Conservation (phyloP, 495 filamentous ascomycete genomes). For the Aspergillus haitiensis region DNA sequence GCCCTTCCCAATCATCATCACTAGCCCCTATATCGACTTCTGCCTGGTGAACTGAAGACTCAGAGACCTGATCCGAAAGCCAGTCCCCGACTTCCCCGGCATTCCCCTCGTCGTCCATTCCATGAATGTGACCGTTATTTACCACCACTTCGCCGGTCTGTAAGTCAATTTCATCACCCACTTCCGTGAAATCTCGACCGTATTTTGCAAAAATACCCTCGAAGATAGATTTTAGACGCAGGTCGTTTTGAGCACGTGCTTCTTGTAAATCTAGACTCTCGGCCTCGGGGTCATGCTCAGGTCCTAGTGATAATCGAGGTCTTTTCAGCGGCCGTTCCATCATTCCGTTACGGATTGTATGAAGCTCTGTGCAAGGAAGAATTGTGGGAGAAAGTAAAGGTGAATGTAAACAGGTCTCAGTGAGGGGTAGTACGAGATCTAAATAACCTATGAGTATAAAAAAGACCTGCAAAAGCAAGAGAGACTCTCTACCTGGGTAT, state of each 20-base stretch:
- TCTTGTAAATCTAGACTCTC: constrained; percentile 51
- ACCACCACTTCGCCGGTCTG: constrained; percentile 76
- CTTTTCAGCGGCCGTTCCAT: constrained; percentile 64
- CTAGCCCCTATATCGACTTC: neutral
- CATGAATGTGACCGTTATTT: constrained; percentile 78
- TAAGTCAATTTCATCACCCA: constrained; percentile 81
- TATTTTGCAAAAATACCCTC: constrained; percentile 90
- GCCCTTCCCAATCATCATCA: constrained; percentile 5
- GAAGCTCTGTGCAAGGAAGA: neutral
- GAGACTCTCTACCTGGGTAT: too few relatives aligned
- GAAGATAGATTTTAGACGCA: constrained; percentile 73
- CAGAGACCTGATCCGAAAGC: constrained; percentile 14
- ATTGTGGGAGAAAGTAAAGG: neutral
- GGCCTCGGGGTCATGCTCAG: constrained; percentile 42
- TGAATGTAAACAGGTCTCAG: neutral
- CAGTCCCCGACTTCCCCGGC: constrained; percentile 31
- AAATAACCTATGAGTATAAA: too few relatives aligned
- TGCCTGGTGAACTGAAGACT: neutral
- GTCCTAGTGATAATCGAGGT: constrained; percentile 46
- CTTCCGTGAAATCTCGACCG: constrained; percentile 71
- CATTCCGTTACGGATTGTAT: neutral
- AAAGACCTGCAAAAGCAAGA: too few relatives aligned
- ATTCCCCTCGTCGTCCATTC: constrained; percentile 56
- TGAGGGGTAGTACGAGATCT: neutral
- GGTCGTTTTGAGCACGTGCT: constrained; percentile 60